phyloP scores from a whole-genome alignment of 116 monocot genomes.

The Phalaenopsis hybrid region DNA sequence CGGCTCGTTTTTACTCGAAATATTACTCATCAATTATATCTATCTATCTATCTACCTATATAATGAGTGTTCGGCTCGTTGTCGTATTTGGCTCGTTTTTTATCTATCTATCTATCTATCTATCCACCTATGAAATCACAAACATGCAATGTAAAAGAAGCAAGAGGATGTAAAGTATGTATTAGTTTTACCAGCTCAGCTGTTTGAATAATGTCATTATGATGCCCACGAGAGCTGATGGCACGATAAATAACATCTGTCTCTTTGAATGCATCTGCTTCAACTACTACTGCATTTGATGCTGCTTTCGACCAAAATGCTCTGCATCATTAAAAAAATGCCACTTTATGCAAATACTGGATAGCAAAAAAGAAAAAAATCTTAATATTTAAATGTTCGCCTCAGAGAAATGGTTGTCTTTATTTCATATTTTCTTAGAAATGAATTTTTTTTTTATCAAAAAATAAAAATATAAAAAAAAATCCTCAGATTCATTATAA shows the following conservation, averaged over 20 bases:
- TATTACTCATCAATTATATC: no score
- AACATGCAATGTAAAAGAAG: neutral
- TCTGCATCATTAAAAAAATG: slow-evolving; percentile 19
- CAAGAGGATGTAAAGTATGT: neutral
- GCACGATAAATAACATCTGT: slow-evolving; percentile 84
- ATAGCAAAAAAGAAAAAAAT: neutral
- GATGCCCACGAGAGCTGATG: slow-evolving; percentile 70
- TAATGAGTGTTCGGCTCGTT: no score
- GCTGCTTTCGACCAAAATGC: slow-evolving; percentile 64
- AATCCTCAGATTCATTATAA: no score
- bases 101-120: no score
- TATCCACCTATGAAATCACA: neutral
- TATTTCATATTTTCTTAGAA: no score
- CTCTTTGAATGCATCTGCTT: slow-evolving; percentile 96
- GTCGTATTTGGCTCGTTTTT: no score
- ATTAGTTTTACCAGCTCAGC: slow-evolving; percentile 61
- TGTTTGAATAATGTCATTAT: slow-evolving; percentile 88
- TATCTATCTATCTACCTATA: no score
- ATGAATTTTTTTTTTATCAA: no score
- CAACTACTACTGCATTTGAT: slow-evolving; percentile 71
- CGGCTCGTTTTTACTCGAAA: no score
- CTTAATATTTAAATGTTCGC: neutral
- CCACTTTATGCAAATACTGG: neutral
- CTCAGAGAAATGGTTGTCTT: no score
- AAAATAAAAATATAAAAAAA: no score